Conservation (phyloP, 768 basidiomycete genomes). For the Auriscalpium orientale region DNA sequence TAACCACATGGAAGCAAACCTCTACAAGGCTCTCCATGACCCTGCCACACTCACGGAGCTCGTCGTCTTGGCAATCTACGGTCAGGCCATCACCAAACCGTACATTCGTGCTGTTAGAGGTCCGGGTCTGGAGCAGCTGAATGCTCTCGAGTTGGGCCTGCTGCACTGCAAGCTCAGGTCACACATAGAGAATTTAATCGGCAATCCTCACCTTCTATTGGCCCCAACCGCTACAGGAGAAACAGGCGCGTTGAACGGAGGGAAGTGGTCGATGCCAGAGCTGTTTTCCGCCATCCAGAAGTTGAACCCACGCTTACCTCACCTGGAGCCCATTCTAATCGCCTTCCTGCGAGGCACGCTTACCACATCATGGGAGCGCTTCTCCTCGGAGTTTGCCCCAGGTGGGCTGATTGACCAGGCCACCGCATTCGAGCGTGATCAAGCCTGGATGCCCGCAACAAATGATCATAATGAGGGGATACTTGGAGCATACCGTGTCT, state of each 20-base stretch:
- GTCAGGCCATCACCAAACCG: constrained; percentile 15
- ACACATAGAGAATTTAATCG: constrained; percentile 13
- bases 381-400: constrained; percentile 20
- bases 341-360: constrained; percentile 18
- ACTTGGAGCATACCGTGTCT: constrained; percentile 7
- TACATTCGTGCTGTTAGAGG: constrained; percentile 18
- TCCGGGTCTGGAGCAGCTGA: constrained; percentile 4
- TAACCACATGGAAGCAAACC: constrained; percentile 24
- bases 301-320: background rate
- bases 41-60: constrained; percentile 17
- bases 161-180: constrained; percentile 16
- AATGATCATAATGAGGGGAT: constrained; percentile 25
- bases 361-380: constrained; percentile 20
- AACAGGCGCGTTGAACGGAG: constrained; percentile 7
- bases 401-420: constrained; percentile 3
- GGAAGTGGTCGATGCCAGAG: constrained; percentile 4
- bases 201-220: constrained; percentile 11
- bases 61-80: constrained; percentile 17
- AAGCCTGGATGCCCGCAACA: constrained; percentile 15
- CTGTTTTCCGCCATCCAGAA: constrained; percentile 3
- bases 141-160: constrained; percentile 17
- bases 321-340: background rate
- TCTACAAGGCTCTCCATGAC: constrained; percentile 16
- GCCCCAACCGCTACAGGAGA: background rate
- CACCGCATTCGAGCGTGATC: constrained; percentile 7